Evolutionary conservation across 176 grass and related monocot genomes (phyloP), one percentile per base, ranked within the genome.

Genomic region (Secale cereale): DNA sequence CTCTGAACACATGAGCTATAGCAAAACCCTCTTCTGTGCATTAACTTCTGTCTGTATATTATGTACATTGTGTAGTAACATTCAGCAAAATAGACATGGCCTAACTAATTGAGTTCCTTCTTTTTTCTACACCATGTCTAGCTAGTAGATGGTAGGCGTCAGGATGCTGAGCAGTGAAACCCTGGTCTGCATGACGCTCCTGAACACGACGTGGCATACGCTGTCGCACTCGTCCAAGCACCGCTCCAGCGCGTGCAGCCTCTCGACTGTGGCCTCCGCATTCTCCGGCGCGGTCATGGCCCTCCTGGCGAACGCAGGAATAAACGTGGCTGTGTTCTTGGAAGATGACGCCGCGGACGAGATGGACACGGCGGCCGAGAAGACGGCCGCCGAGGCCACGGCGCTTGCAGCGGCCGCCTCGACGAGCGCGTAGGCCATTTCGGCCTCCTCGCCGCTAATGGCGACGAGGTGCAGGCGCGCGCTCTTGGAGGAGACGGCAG

Each of bases 111-210:
- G 15, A 78, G 10, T 2, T 26, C 5, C 4, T 70, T 31, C n/a
- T 15, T 57, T 11, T 5, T 64, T 1, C 7, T 20, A 15, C 3
- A 1, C n/a, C 2, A 15, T 3, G 11, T 66, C 29, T 85, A 95
- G 26, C 41, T 85, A 95, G 30, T 40, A 40, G 39, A 87, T 91
- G 10, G 57, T 59, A 1, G 91, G 90, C 7, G 94, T 89, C 45
- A 74, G 79, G 11, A 93, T 91, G 83, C 93, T 91, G 78, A 93
- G 89, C 60, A 91, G 19, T 0, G 81, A 87, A 16, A 96, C 88
- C 54, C 91, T 82, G 2, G 65, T 89, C 5, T 82, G 85, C 11
- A 87, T 39, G 26, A 96, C 78, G 39, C 78, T 81, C 67, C 59
- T 86, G 66, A 89, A 91, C 62, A 96, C 86, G 15, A 10, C 52